Evolutionary conservation across 495 filamentous ascomycete species (phyloP), one percentile per base, ranked within the genome.

Genomic region (Beverwykella pulmonaria): DNA sequence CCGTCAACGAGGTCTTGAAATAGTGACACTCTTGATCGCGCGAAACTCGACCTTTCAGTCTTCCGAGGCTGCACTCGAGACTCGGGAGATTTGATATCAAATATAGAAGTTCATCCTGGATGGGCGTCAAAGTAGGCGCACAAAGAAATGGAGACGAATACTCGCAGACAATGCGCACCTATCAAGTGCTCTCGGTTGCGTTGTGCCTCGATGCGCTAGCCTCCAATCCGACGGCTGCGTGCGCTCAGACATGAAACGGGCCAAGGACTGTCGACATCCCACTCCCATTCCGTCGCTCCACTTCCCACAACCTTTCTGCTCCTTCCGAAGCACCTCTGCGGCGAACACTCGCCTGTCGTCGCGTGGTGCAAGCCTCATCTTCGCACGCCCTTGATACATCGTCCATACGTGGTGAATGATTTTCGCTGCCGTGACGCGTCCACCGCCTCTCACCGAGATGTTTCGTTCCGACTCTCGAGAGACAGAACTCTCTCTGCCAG

Each of bases 361-460:
- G 57, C 53, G 46, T 52, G 23, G 58, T 63, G 53, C 62, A 20
- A 46, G 47, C 12, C 47, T 46, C 22, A 34, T 54, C 59, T 60
- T 30, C 39, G 46, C 20, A 61, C 67, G 32, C 34, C 62, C 59
- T 56, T 63, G 62, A 55, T 53, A 53, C 57, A 46, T 54, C 22
- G 56, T 23, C 17, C 15, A 19, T 32, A 34, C 47, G n/a, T 41
- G 26, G 50, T 59, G 36, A n/a, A 19, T 52, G 30, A n/a, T 52
- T 59, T 58, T 53, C 59, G 56, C 53, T 53, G 32, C 49, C 19
- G 52, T 57, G 67, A 63, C 68, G 68, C 63, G 68, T 70, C 62
- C 26, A 30, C n/a, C 17, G 26, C 30, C 41, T 22, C 26, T 30
- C 53, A 23, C 23, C 41, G 20, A n/a, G 10, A 20, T 25, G 55